Evolutionary conservation across 129 eudicot genomes (phyloP), one percentile per base, ranked within the genome.

Genomic region (Oenanthe sinensis): DNA sequence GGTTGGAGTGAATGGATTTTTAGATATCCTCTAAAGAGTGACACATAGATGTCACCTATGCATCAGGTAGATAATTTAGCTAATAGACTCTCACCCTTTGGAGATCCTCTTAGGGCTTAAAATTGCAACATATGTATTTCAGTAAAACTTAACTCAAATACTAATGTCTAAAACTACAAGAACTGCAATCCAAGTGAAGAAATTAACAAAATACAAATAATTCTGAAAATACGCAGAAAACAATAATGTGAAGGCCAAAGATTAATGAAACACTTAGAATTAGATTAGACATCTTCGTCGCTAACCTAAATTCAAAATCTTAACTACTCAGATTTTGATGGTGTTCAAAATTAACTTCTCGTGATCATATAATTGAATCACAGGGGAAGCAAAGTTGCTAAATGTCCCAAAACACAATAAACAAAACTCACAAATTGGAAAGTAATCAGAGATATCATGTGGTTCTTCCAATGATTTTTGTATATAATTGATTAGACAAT

Each of bases 401-500:
- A 63, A 63, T 63, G 39, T 67, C 42, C 39, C 20, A 13, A 33
- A 1, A 67, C 42, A 67, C 39, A 28, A 67, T 67, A 30, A 67
- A 67, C 33, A 60, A 65, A 67, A 30, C 42, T 67, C 5, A 67
- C 1, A 26, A 49, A 30, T 8, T 50, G 60, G 26, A 60, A 24
- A 52, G 30, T 5, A 71, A 71, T 79, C 44, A 71, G 40, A 79
- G 55, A 71, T 71, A 54, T 47, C 82, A 79, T 79, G 78, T 52
- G 78, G 82, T 72, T 78, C 78, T 79, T 79, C 60, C 82, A 24
- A 72, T 72, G n/a, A 50, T 39, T 72, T 46, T 72, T 20, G 50
- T 9, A 22, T 72, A 46, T 52, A 50, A 52, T n/a, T 74, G 33
- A 72, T 42, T 42, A 8, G 50, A 40, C 36, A 1, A 37, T 42